Conservation (phyloP, 2,329 filamentous ascomycete genomes). For the Fusarium sambucinum region DNA sequence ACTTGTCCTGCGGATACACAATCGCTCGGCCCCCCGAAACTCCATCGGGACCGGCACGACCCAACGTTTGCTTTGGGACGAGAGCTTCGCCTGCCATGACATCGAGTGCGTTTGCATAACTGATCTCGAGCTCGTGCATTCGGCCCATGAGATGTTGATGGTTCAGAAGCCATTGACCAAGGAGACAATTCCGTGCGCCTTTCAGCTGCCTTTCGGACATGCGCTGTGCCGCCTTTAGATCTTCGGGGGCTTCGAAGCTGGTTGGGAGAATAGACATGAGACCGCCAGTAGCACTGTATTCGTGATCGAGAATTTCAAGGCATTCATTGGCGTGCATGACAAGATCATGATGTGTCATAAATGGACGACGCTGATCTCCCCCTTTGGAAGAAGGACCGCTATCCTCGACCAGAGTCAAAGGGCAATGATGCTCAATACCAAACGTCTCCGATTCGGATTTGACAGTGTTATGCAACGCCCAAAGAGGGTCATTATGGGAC, state of each 20-base stretch:
- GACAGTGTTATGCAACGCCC: constrained; percentile 61
- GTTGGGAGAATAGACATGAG: constrained; percentile 66
- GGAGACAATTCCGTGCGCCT: constrained; percentile 62
- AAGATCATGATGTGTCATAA: constrained; percentile 62
- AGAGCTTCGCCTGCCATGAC: constrained; percentile 62
- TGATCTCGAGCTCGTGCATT: constrained; percentile 68
- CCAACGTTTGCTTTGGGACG: constrained; percentile 65
- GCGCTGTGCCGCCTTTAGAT: constrained; percentile 44
- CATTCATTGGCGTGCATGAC: constrained; percentile 70
- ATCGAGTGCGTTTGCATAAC: constrained; percentile 64
- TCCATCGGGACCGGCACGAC: constrained; percentile 63
- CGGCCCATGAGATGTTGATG: constrained; percentile 66
- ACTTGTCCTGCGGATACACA: constrained; percentile 66
- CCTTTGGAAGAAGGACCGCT: constrained; percentile 31
- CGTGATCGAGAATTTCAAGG: constrained; percentile 70
- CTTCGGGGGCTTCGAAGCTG: constrained; percentile 42
- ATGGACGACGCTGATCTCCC: constrained; percentile 51
- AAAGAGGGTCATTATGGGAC: constrained; percentile 61
- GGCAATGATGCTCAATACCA: constrained; percentile 61
- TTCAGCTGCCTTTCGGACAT: constrained; percentile 51
- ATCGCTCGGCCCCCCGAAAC: constrained; percentile 64
- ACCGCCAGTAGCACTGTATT: constrained; percentile 67
- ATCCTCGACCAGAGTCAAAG: constrained; percentile 52
- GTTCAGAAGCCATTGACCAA: constrained; percentile 69
- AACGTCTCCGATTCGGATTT: constrained; percentile 56